Percentiles rank a stretch among this genome's conserved stretches.
Evolutionary conservation across 306 rosid species (phyloP).

Genomic region (Quillaja saponaria): DNA sequence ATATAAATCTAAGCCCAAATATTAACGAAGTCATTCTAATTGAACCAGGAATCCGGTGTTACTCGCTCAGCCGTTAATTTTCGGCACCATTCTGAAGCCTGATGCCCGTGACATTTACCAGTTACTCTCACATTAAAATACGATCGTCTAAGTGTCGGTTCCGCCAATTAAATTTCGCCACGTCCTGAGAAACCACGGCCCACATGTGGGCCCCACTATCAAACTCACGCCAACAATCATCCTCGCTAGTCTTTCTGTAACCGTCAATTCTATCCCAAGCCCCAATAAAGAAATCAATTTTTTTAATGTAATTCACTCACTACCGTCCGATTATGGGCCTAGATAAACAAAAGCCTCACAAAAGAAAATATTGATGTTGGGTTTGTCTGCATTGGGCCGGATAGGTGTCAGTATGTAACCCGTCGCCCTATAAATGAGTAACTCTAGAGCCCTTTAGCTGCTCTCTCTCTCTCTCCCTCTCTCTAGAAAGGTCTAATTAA

Average conservation of each 20-base stretch:
- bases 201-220: neutral
- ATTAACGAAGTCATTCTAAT: neutral
- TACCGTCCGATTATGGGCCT: neutral
- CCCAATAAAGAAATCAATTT: neutral
- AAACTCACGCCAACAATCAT: neutral
- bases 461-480: neutral
- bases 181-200: neutral
- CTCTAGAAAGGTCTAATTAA: neutral
- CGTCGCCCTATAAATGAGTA: slow-evolving; percentile 38
- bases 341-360: too few relatives aligned
- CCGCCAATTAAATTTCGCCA: too few relatives aligned
- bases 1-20: neutral
- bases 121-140: too few relatives aligned
- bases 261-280: neutral
- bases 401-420: slow-evolving; percentile 14
- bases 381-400: slow-evolving; percentile 14
- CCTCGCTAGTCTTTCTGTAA: neutral
- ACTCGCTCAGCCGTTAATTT: neutral
- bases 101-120: neutral
- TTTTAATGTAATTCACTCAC: neutral
- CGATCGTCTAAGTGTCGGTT: too few relatives aligned
- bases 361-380: neutral
- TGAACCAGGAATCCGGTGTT: too few relatives aligned
- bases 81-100: neutral
- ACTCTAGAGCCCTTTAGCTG: neutral